Evolutionary conservation across 2,329 filamentous ascomycete species (phyloP).

Genomic region (Cladophialophora yegresii): DNA sequence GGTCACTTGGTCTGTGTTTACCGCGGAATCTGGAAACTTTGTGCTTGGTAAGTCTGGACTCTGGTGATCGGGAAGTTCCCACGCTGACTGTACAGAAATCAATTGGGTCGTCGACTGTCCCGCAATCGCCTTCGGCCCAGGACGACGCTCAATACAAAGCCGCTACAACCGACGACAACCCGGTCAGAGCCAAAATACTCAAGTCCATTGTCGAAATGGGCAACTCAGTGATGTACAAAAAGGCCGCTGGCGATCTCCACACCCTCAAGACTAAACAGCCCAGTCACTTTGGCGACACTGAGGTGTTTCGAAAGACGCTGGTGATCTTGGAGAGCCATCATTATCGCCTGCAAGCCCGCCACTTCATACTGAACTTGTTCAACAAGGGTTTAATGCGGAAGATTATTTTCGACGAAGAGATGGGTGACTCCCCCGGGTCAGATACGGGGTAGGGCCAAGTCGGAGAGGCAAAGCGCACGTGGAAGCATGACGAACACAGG

Average conservation of each 20-base stretch:
- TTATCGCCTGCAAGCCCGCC: conserved; percentile 80
- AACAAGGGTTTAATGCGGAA: conserved; percentile 83
- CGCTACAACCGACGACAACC: conserved; percentile 63
- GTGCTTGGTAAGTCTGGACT: conserved; percentile 57
- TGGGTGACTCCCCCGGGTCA: conserved; percentile 29
- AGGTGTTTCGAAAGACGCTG: conserved; percentile 83
- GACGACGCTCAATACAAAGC: conserved; percentile 56
- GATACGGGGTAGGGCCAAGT: conserved; percentile 26
- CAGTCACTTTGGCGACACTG: conserved; percentile 71
- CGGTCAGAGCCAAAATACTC: conserved; percentile 71
- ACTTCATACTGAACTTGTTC: conserved; percentile 91
- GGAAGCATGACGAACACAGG: not conserved
- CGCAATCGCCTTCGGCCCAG: conserved; percentile 48
- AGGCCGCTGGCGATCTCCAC: conserved; percentile 77
- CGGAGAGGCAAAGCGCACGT: not conserved
- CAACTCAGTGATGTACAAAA: conserved; percentile 89
- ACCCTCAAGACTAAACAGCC: conserved; percentile 72
- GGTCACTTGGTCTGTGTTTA: conserved; percentile 83
- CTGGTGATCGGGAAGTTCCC: not conserved
- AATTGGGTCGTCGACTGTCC: conserved; percentile 36
- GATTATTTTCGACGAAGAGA: conserved; percentile 73
- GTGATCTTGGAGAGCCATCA: conserved; percentile 83
- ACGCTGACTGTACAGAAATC: conserved; percentile 27
- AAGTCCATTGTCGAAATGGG: conserved; percentile 84
- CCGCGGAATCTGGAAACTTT: conserved; percentile 76